Base-by-base conservation (phyloP, 2,329 filamentous ascomycete genomes). In the Phoma sp. region DNA sequence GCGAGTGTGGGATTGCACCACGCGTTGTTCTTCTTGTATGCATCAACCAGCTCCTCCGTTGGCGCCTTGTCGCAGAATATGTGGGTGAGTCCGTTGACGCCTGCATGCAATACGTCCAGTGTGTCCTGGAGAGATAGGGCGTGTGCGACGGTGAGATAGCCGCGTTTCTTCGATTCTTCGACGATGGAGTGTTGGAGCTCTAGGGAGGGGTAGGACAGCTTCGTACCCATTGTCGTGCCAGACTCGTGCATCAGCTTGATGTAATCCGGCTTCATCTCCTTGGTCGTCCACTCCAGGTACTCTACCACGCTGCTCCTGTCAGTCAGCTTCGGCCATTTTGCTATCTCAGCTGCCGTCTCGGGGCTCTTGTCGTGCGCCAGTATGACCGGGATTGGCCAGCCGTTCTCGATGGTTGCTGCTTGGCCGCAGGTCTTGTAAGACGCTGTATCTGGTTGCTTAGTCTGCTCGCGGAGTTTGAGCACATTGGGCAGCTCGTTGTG, bases 201-300 rank as follows among this genome's bases (percentile, higher is more conserved):
- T 4, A 78, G 49, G 0, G 74, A 71, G 0, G 80, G 80, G 28
- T 77, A 69, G 4, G 61, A 56, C 15, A 80, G 71, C 7, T 71
- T 37, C 6, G 53, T 30, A 2, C 75, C 74, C 64, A 82, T 68
- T 7, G 70, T 64, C 7, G 62, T 71, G 3, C 81, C 81, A 45
- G 71, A 74, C 57, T 83, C 81, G 57, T 83, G 78, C 74, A 83
- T 80, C 40, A 83, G 65, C 60, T 83, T 83, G 62, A 82, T 79
- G 65, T 81, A 82, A 53, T 81, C 76, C 1, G 76, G 78, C 30
- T 69, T 55, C 57, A 71, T 69, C 47, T 81, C 77, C 10, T 66
- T 66, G 10, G 74, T 56, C 2, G 74, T 73, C 55, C 76, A 74
- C 11, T 74, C 67, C 2, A 82, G 66, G 53, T 78, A 82, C 14